Evolutionary conservation across 371 early-diverging fungal genomes (phyloP).

Genomic region (Mycotypha africana): DNA sequence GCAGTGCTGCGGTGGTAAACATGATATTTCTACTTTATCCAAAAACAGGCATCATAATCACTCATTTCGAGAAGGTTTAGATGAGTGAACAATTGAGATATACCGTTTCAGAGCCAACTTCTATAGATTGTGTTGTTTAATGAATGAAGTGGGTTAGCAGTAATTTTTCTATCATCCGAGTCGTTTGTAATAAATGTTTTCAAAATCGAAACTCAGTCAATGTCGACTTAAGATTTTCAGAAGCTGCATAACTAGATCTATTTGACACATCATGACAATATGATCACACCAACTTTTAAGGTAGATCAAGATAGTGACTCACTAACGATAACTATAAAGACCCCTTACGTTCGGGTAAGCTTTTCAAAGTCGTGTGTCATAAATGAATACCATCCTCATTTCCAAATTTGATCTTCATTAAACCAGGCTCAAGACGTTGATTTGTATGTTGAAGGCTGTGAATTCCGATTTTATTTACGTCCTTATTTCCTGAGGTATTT

Average conservation of each 20-base stretch:
- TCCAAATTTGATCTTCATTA: background rate
- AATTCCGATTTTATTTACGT: conserved; percentile 73
- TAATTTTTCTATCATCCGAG: too few species aligned
- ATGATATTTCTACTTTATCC: conserved; percentile 27
- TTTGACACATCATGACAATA: too few species aligned
- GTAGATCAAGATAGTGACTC: conserved; percentile 74
- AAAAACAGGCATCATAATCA: conserved; percentile 14
- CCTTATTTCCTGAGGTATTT: conserved; percentile 83
- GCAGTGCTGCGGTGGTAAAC: conserved; percentile 37
- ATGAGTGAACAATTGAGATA: too few species aligned
- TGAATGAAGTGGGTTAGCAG: too few species aligned
- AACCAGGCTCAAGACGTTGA: conserved; percentile 79
- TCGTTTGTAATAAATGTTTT: too few species aligned
- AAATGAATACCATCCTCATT: background rate
- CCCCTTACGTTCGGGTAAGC: conserved; percentile 83
- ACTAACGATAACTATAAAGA: conserved; percentile 69
- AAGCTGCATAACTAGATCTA: too few species aligned
- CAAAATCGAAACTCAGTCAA: too few species aligned
- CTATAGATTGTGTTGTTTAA: too few species aligned
- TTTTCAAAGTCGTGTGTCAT: background rate
- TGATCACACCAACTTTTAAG: conserved; percentile 91
- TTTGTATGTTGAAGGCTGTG: conserved; percentile 64
- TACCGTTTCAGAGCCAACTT: too few species aligned
- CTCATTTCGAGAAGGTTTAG: too few species aligned
- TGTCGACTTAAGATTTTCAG: too few species aligned